Conservation (phyloP, 805 yeast genomes). For the Myxozyma nipponensis region DNA sequence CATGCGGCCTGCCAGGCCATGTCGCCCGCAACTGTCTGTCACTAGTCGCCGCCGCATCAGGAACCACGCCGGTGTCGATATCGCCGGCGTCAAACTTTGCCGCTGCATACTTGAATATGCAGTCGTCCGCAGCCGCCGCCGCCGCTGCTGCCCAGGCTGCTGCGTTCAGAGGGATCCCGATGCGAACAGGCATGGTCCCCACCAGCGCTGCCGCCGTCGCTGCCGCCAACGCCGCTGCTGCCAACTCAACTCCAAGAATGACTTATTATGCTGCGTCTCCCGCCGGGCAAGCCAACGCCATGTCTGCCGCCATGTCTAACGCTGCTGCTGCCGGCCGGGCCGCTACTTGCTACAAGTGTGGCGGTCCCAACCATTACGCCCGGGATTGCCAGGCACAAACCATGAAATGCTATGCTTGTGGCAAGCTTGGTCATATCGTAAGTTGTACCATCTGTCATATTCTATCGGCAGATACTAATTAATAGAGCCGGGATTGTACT, state of each 20-base stretch:
- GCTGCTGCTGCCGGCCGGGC: constrained; percentile 14
- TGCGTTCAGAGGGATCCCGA: constrained; percentile 27
- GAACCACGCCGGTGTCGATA: constrained; percentile 22
- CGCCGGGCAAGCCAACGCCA: not conserved
- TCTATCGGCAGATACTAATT: not conserved
- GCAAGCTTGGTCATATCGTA: constrained; percentile 79
- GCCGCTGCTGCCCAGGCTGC: constrained; percentile 28
- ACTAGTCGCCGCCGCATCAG: constrained; percentile 26
- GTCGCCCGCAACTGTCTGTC: constrained; percentile 66
- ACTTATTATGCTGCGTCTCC: not conserved
- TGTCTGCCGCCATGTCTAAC: not conserved
- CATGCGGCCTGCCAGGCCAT: constrained; percentile 75
- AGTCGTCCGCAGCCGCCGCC: constrained; percentile 20
- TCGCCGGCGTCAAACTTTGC: constrained; percentile 25
- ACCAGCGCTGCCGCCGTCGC: constrained; percentile 11
- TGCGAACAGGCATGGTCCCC: constrained; percentile 26
- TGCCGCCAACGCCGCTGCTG: not conserved
- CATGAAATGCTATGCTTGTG: constrained; percentile 85
- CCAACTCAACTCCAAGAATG: constrained; percentile 8
- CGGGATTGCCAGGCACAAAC: constrained; percentile 74
- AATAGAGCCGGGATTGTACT: constrained; percentile 30
- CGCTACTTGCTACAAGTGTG: constrained; percentile 80
- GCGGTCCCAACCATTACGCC: constrained; percentile 87
- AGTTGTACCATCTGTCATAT: constrained; percentile 33
- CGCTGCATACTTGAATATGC: constrained; percentile 30